These are phyloP conservation scores for Globisporangium ultimum DNA, from an alignment of 352 stramenopile genomes.

Conservation along the genomic window DNA sequence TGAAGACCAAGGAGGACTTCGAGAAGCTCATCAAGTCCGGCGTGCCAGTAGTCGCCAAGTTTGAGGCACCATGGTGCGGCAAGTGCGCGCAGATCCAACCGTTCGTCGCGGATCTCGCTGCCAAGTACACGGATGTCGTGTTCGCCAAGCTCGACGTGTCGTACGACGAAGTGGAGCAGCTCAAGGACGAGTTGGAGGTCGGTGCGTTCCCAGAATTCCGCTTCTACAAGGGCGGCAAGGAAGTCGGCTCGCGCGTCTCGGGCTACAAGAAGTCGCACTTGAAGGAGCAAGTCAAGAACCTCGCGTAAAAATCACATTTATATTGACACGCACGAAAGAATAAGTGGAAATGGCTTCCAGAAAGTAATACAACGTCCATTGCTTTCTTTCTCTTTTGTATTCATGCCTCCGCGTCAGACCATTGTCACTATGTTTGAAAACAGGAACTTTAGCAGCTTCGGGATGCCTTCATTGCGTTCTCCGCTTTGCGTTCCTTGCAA, in stretches of 20 bases:
- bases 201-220: conserved; percentile 80
- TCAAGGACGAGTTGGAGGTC: conserved; percentile 75
- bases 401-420: neutral
- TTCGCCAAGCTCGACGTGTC: conserved; percentile 82
- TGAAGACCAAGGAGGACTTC: conserved; percentile 66
- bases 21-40: conserved; percentile 57
- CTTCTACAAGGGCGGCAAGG: conserved; percentile 83
- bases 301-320: conserved; percentile 21
- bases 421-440: neutral
- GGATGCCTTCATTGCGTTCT: neutral
- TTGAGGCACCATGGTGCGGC: conserved; percentile 85
- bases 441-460: no score
- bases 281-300: conserved; percentile 65
- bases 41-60: conserved; percentile 76
- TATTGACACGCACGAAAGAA: neutral
- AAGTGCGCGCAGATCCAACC: conserved; percentile 84
- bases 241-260: conserved; percentile 62
- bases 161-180: conserved; percentile 57
- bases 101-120: conserved; percentile 66
- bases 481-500: conserved; percentile 9
- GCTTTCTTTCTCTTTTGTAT: neutral
- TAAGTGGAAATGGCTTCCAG: neutral
- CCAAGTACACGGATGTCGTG: conserved; percentile 59
- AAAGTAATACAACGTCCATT: neutral
- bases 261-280: conserved; percentile 86